Conservation (phyloP, 208 protist genomes). For the Acanthamoeba rhysodes region DNA sequence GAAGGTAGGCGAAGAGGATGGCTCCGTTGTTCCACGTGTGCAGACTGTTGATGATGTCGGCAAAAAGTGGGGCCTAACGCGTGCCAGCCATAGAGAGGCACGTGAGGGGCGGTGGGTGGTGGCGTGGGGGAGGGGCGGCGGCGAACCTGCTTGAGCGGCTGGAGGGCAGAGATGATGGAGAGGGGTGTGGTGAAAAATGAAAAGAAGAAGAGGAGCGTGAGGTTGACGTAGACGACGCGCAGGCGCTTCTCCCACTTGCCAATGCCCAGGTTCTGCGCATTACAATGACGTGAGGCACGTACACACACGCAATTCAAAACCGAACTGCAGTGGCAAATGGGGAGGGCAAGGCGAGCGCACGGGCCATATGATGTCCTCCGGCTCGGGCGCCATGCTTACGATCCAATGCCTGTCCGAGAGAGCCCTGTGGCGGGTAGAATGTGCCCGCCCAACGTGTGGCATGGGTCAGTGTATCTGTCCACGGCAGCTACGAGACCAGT, state of each 20-base stretch:
- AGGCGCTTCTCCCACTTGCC: constrained; percentile 74
- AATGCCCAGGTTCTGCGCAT: constrained; percentile 63
- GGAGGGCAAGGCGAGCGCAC: background rate
- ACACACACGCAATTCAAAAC: background rate
- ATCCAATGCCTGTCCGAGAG: constrained; percentile 29
- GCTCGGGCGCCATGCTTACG: constrained; percentile 61
- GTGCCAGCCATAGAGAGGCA: background rate
- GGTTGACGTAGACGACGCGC: constrained; percentile 65
- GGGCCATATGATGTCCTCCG: constrained; percentile 70
- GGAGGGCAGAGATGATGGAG: constrained; percentile 55
- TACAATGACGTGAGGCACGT: too few species aligned
- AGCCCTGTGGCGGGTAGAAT: background rate
- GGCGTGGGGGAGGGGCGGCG: background rate
- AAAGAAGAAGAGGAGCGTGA: constrained; percentile 61
- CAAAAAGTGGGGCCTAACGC: constrained; percentile 39
- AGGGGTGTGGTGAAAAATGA: constrained; percentile 75
- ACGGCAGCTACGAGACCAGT: background rate
- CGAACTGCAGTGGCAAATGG: background rate
- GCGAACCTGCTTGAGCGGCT: constrained; percentile 50
- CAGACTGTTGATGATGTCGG: background rate
- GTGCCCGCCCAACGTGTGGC: too few species aligned
- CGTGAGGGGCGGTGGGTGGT: background rate
- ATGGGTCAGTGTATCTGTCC: too few species aligned
- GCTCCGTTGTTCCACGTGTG: constrained; percentile 64
- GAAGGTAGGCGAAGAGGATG: constrained; percentile 69